Percentiles rank a stretch among this genome's conserved stretches.
phyloP scores from a whole-genome alignment of 306 rosid genomes.

The Vachellia pachyceras region DNA sequence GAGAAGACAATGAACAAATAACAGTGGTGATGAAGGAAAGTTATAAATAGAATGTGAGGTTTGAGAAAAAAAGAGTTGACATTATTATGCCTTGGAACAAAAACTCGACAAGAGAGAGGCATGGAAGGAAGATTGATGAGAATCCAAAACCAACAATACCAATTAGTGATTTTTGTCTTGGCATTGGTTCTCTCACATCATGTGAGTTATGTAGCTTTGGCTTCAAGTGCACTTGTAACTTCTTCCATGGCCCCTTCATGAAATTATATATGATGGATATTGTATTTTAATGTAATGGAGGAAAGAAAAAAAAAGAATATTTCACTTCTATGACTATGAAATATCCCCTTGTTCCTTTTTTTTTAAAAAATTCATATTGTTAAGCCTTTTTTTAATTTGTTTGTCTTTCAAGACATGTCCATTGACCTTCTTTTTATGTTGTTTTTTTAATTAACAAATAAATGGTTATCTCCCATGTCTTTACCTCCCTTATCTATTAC shows the following conservation, averaged over 20 bases:
- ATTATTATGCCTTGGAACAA: slow-evolving; percentile 7
- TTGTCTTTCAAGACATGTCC: not conserved
- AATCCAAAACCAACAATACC: slow-evolving; percentile 27
- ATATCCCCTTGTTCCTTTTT: not conserved
- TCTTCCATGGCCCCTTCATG: not conserved
- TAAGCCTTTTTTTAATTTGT: not conserved
- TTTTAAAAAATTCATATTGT: no score
- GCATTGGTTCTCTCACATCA: not conserved
- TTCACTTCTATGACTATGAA: not conserved
- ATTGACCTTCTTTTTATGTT: not conserved
- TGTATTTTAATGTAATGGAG: not conserved
- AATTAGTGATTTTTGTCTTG: slow-evolving; percentile 19
- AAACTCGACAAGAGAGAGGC: slow-evolving; percentile 22
- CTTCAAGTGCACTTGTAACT: not conserved
- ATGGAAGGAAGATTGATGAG: slow-evolving; percentile 10
- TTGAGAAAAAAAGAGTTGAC: not conserved
- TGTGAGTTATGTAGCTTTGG: slow-evolving; percentile 17
- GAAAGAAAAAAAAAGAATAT: not conserved
- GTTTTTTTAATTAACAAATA: not conserved
- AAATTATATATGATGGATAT: not conserved
- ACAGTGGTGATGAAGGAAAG: not conserved
- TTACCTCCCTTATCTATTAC: not conserved
- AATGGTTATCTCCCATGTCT: not conserved
- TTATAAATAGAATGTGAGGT: not conserved
- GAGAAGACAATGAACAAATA: not conserved